Evolutionary conservation across 106 monocot species (phyloP).

Genomic region (Dendrobium chrysotoxum): DNA sequence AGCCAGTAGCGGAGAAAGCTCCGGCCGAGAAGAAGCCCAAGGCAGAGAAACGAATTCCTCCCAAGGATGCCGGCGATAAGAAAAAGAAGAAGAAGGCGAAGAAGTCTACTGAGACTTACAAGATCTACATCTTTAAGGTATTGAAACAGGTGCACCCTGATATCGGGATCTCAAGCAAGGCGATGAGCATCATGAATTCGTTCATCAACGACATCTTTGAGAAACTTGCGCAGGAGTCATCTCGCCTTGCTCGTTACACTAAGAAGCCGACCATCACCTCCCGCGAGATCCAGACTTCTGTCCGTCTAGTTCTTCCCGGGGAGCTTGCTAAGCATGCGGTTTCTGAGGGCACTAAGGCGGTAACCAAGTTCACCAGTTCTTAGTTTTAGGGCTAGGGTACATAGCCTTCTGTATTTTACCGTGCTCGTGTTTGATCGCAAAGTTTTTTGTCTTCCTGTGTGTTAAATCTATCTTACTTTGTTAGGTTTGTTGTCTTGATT

Average conservation of each 20-base stretch:
- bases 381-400: neutral
- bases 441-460: neutral
- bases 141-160: constrained; percentile 95
- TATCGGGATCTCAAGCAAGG: constrained; percentile 94
- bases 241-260: constrained; percentile 60
- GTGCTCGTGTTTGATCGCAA: neutral
- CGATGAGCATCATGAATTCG: constrained; percentile 96
- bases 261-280: constrained; percentile 81
- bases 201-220: constrained; percentile 99
- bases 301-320: constrained; percentile 64
- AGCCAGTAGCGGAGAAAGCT: constrained; percentile 21
- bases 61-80: constrained; percentile 14
- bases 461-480: neutral
- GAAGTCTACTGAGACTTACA: constrained; percentile 74
- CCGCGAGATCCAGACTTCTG: constrained; percentile 80
- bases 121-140: constrained; percentile 99
- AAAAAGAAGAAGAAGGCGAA: constrained; percentile 40
- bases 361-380: constrained; percentile 45
- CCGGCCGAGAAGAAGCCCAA: constrained; percentile 37
- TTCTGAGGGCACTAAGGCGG: constrained; percentile 46
- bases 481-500: neutral
- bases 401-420: neutral
- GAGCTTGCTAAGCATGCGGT: constrained; percentile 72
- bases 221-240: constrained; percentile 79
- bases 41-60: constrained; percentile 27